These are phyloP conservation scores for Fonsecaea monophora DNA, from an alignment of 2,329 filamentous ascomycete genomes.

Conservation along the genomic window DNA sequence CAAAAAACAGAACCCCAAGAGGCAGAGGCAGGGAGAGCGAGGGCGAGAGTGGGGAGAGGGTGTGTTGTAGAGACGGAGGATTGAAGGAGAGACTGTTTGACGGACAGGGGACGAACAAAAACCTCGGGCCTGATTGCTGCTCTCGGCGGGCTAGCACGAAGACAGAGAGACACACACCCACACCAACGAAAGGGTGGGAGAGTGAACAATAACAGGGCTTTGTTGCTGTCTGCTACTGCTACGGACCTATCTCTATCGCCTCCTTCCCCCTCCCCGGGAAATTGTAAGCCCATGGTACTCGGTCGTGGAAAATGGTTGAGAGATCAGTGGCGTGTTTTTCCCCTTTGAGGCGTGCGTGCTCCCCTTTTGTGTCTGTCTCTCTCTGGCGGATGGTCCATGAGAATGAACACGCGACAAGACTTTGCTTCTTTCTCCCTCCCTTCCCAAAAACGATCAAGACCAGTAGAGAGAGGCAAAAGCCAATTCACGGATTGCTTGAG, in stretches of 20 bases:
- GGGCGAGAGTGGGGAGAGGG: not conserved
- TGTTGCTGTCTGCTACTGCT: not conserved
- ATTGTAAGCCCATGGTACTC: slow-evolving; percentile 27
- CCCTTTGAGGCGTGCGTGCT: slow-evolving; percentile 18
- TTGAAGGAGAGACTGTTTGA: not conserved
- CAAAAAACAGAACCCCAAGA: not conserved
- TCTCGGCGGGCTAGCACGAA: too few species aligned
- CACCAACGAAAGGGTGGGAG: not conserved
- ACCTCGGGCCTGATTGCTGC: too few species aligned
- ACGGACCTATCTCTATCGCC: not conserved
- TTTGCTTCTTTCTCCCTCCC: too few species aligned
- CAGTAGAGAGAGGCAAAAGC: not conserved
- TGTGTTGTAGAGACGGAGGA: not conserved
- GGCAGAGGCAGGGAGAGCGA: not conserved
- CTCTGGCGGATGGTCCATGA: slow-evolving; percentile 9
- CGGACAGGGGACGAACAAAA: too few species aligned
- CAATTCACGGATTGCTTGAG: not conserved
- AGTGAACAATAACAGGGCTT: not conserved
- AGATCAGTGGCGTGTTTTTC: slow-evolving; percentile 24
- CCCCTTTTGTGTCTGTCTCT: not conserved
- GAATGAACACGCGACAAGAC: slow-evolving; percentile 17
- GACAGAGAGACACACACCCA: too few species aligned
- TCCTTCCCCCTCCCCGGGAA: not conserved
- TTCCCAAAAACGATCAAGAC: slow-evolving; percentile 28
- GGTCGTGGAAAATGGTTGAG: slow-evolving; percentile 25